These are phyloP conservation scores for Leishmania guyanensis DNA, from an alignment of 208 protist species.

Conservation along the genomic window DNA sequence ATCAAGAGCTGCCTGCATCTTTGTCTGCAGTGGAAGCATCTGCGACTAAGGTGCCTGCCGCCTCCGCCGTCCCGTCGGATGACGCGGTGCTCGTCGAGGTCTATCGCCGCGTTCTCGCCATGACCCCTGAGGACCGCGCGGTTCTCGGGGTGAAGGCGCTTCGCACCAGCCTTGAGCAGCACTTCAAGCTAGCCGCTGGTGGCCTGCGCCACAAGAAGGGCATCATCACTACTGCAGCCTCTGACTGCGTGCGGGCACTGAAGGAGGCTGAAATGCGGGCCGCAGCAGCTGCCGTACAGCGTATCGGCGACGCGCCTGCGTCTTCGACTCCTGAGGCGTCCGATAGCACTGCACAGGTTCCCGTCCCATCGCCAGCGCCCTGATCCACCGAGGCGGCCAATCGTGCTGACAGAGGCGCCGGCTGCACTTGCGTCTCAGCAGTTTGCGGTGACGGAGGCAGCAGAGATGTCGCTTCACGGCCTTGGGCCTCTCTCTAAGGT, in stretches of 20 bases:
- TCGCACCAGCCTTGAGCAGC: slow-evolving; percentile 54
- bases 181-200: slow-evolving; percentile 44
- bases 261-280: slow-evolving; percentile 55
- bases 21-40: background rate
- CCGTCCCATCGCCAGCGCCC: background rate
- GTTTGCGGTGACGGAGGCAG: background rate
- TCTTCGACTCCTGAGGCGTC: background rate
- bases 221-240: slow-evolving; percentile 64
- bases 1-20: background rate
- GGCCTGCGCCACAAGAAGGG: slow-evolving; percentile 58
- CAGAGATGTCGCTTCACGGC: background rate
- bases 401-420: background rate
- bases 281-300: slow-evolving; percentile 1
- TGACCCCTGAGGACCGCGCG: slow-evolving; percentile 49
- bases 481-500: background rate
- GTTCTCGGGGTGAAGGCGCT: slow-evolving; percentile 67
- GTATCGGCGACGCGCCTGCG: background rate
- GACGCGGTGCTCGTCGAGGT: slow-evolving; percentile 68
- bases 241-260: slow-evolving; percentile 68
- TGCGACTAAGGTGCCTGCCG: background rate
- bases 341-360: background rate
- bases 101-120: slow-evolving; percentile 64
- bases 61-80: slow-evolving; percentile 31
- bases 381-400: background rate
- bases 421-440: background rate